These are phyloP conservation scores for Populus tomentosa DNA, from an alignment of 441 rosid genomes.

Conservation along the genomic window DNA sequence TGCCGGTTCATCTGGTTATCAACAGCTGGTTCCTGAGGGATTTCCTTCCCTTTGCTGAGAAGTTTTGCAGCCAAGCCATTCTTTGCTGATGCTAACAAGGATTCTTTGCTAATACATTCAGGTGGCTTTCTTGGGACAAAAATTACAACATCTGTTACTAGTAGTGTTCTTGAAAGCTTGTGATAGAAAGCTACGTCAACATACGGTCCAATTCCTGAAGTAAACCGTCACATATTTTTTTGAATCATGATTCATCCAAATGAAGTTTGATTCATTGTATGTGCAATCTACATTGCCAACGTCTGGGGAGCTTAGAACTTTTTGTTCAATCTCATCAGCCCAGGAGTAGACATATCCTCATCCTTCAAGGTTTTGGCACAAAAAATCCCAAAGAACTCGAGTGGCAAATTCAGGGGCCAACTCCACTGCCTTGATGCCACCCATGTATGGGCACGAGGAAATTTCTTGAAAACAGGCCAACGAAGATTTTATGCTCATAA, in stretches of 20 bases:
- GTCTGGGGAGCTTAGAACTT: constrained; percentile 93
- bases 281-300: constrained; percentile 54
- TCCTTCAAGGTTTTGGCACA: constrained; percentile 73
- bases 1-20: too few relatives aligned
- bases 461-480: constrained; percentile 94
- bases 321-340: constrained; percentile 90
- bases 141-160: constrained; percentile 91
- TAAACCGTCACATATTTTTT: constrained; percentile 11
- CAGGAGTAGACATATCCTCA: constrained; percentile 71
- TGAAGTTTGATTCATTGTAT: constrained; percentile 12
- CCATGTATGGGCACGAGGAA: constrained; percentile 86
- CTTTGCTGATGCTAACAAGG: constrained; percentile 84
- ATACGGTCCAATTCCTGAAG: constrained; percentile 86
- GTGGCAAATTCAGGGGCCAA: constrained; percentile 95
- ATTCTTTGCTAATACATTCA: constrained; percentile 69
- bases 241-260: background rate
- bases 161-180: constrained; percentile 72
- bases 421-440: constrained; percentile 99
- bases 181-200: constrained; percentile 97
- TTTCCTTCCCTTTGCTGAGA: too few relatives aligned
- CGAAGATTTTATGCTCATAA: constrained; percentile 95
- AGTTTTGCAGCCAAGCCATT: constrained; percentile 38
- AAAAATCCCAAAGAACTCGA: constrained; percentile 89
- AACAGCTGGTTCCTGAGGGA: too few relatives aligned
- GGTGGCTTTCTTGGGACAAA: constrained; percentile 82